Base-by-base conservation (phyloP, 768 basidiomycete species). In the Boletus fagicola region DNA sequence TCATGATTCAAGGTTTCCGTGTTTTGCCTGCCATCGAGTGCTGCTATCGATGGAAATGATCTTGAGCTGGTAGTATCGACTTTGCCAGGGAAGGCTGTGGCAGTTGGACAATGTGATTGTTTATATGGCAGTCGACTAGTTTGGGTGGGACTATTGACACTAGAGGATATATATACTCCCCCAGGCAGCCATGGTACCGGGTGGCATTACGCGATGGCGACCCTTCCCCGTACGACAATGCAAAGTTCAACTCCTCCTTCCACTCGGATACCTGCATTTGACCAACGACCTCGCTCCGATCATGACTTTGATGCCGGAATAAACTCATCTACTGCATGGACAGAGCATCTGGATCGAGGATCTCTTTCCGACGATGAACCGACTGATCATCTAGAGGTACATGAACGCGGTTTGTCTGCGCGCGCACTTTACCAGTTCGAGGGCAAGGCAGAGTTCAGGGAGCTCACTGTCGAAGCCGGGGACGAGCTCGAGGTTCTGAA, bases 281-380 rank as follows among this genome's bases (percentile, higher is more conserved):
- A 40, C 75, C 76, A 38, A 39, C 77, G 61, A 44, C 66, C 62
- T 43, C 54, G 36, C 54, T 64, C 70, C 9, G 62, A 64, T 39
- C 55, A 63, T 40, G 82, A 83, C 49, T 90, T 92, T 64, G 90
- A 91, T 67, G 81, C 84, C 1, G 89, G 90, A 4, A 80, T 92
- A 69, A 90, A 92, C 72, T 79, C 87, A 12, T 91, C 90, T 1
- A 71, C 79, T 7, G 90, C 87, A 12, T 92, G 89, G 90, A 86
- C 88, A 24, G 86, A 83, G 56, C 80, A 83, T 62, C 74, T 82
- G 15, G 80, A 80, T 58, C 68, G 67, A 22, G 74, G 63, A 20
- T 76, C 74, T 22, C 74, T 82, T 22, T 86, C 84, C 0, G 83
- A 86, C 60, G 73, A 77, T 36, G 84, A 86, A 33, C 81, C 75